These are phyloP conservation scores for Aspergillus spinulosporus DNA, from an alignment of 2,329 filamentous ascomycete genomes.

Conservation along the genomic window DNA sequence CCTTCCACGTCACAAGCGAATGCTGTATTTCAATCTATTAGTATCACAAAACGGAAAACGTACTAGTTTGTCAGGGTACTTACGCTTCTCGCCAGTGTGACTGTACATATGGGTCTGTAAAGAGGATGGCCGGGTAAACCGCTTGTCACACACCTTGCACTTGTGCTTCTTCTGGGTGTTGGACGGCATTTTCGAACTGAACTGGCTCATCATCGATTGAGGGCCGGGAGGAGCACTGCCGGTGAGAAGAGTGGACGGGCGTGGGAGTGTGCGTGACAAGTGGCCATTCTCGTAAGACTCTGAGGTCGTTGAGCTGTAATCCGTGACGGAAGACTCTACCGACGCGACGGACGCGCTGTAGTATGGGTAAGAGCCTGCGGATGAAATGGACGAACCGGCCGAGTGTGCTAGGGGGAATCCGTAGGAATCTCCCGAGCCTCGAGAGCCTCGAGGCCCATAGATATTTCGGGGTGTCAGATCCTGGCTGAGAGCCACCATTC, in stretches of 20 bases:
- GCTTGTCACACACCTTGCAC: conserved; percentile 98
- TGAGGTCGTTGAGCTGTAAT: conserved; percentile 86
- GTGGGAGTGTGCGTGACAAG: conserved; percentile 77
- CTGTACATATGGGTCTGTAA: conserved; percentile 98
- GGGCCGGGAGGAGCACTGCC: conserved; percentile 74
- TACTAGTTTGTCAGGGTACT: conserved; percentile 46
- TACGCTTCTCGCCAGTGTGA: conserved; percentile 97
- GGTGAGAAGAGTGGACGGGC: conserved; percentile 67
- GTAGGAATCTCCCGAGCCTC: conserved; percentile 81
- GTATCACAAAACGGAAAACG: conserved; percentile 13
- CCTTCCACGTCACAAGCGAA: conserved; percentile 93
- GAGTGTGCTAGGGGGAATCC: conserved; percentile 87
- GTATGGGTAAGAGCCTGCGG: conserved; percentile 77
- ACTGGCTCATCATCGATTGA: conserved; percentile 97
- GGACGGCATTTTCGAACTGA: conserved; percentile 92
- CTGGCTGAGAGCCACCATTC: conserved; percentile 94
- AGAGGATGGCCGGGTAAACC: conserved; percentile 91
- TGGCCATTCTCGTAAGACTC: conserved; percentile 74
- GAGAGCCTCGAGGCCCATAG: conserved; percentile 68
- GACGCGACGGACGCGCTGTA: conserved; percentile 74
- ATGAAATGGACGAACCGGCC: conserved; percentile 91
- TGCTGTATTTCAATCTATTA: conserved; percentile 55
- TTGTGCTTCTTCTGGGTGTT: conserved; percentile 99
- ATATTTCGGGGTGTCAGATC: conserved; percentile 86
- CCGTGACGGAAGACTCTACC: conserved; percentile 76